Conservation (phyloP, 2,329 filamentous ascomycete species). For the Ophiocordyceps sinensis region DNA sequence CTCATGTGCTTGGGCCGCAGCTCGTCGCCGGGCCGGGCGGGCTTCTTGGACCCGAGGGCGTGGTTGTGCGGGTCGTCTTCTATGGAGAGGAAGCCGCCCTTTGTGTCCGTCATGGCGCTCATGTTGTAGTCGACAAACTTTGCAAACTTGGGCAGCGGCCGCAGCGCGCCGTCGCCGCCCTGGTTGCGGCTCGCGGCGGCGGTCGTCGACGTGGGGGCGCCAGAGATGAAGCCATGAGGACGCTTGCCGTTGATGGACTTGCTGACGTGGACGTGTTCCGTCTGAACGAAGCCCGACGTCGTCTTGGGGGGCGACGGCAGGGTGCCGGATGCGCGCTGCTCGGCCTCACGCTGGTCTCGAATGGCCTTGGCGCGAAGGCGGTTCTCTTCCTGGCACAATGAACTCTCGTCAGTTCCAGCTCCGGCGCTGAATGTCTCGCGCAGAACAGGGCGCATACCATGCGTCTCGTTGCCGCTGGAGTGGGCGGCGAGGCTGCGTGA, state of each 20-base stretch:
- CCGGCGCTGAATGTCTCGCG: no score
- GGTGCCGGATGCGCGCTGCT: conserved; percentile 31
- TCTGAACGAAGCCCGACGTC: conserved; percentile 57
- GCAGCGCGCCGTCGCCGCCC: conserved; percentile 38
- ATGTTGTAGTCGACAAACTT: conserved; percentile 98
- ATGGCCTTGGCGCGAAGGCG: conserved; percentile 80
- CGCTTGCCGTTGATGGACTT: conserved; percentile 46
- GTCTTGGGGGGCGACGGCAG: conserved; percentile 29
- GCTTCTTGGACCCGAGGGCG: conserved; percentile 39
- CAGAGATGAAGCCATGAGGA: conserved; percentile 47
- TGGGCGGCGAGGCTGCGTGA: conserved; percentile 29
- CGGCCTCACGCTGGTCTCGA: conserved; percentile 57
- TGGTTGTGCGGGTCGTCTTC: conserved; percentile 88
- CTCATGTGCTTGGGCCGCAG: conserved; percentile 81
- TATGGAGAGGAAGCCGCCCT: conserved; percentile 82
- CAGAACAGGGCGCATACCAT: conserved; percentile 27
- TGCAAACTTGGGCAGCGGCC: conserved; percentile 73
- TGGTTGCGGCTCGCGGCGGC: no score
- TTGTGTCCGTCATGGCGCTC: conserved; percentile 94
- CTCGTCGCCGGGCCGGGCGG: conserved; percentile 19
- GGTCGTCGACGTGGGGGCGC: no score
- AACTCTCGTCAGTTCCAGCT: not conserved
- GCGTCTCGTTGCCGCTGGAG: conserved; percentile 38
- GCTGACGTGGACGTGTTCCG: conserved; percentile 44
- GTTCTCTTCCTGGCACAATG: conserved; percentile 55